Evolutionary conservation across 441 rosid genomes (phyloP).

Genomic region (Pelargonium citronellum): DNA sequence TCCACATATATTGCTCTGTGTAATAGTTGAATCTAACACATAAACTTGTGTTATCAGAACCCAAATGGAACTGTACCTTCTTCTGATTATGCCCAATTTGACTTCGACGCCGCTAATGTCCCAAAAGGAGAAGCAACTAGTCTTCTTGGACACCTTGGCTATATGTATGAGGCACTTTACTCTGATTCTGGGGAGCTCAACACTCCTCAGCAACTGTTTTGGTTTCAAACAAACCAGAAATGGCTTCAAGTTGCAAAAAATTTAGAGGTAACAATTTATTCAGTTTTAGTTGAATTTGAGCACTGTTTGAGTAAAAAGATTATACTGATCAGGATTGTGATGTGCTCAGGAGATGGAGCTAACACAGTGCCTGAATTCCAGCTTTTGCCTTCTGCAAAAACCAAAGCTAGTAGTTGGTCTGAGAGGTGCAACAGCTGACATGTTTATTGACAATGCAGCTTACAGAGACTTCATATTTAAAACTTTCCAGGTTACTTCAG

Average conservation of each 20-base stretch:
- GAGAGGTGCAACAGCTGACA: slow-evolving; percentile 38
- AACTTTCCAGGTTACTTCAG: slow-evolving; percentile 38
- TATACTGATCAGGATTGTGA: too few relatives aligned
- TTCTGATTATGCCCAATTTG: slow-evolving; percentile 25
- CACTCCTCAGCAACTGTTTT: slow-evolving; percentile 25
- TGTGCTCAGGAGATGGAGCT: slow-evolving; percentile 33
- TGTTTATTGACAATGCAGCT: slow-evolving; percentile 44
- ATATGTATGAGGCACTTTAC: slow-evolving; percentile 30
- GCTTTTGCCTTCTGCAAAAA: slow-evolving; percentile 33
- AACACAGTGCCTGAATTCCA: slow-evolving; percentile 43
- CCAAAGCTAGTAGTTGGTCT: slow-evolving; percentile 46
- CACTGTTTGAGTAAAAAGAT: too few relatives aligned
- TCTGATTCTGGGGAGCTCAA: slow-evolving; percentile 27
- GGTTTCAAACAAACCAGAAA: slow-evolving; percentile 24
- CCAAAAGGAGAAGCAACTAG: slow-evolving; percentile 33
- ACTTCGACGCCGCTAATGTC: slow-evolving; percentile 32
- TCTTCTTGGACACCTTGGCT: slow-evolving; percentile 34
- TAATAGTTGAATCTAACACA: not conserved
- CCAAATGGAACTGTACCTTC: slow-evolving; percentile 22
- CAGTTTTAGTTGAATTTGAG: not conserved
- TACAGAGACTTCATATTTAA: slow-evolving; percentile 37
- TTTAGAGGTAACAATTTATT: slow-evolving; percentile 18
- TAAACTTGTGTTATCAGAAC: slow-evolving; percentile 26
- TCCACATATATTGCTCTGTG: not conserved
- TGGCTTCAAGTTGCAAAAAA: slow-evolving; percentile 33